These are phyloP conservation scores for Phaseolus lunatus DNA, from an alignment of 306 rosid genomes.

Conservation along the genomic window DNA sequence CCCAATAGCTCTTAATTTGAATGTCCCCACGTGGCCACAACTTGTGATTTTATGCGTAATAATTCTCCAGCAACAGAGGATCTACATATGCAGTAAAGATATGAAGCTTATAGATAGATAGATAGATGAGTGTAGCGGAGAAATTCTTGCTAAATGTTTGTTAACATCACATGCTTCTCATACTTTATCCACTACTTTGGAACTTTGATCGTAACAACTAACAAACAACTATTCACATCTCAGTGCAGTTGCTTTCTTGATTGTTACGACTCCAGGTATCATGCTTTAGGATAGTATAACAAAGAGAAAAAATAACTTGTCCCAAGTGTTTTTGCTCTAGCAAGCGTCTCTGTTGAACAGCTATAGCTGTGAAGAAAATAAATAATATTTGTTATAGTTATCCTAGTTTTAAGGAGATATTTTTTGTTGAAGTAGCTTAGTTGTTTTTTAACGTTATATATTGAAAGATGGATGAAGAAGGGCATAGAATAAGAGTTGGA, in stretches of 20 bases:
- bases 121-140: neutral
- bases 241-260: constrained; percentile 22
- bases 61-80: constrained; percentile 10
- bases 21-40: neutral
- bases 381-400: too few relatives aligned
- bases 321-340: neutral
- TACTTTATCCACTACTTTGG: neutral
- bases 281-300: constrained; percentile 7
- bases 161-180: neutral
- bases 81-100: neutral
- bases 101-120: neutral
- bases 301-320: neutral
- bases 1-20: neutral
- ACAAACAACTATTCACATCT: constrained; percentile 7
- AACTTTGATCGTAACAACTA: neutral
- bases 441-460: too few relatives aligned
- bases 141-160: neutral
- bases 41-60: neutral
- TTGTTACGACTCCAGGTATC: neutral
- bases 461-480: neutral
- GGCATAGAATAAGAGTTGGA: constrained; percentile 15
- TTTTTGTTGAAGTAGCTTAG: too few relatives aligned
- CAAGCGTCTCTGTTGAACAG: neutral
- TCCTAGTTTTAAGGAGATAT: too few relatives aligned
- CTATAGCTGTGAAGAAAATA: neutral